Percentiles rank a stretch among this genome's conserved stretches.
Evolutionary conservation across 495 filamentous ascomycete genomes (phyloP).

Genomic region (Hypoxylon trugodes): DNA sequence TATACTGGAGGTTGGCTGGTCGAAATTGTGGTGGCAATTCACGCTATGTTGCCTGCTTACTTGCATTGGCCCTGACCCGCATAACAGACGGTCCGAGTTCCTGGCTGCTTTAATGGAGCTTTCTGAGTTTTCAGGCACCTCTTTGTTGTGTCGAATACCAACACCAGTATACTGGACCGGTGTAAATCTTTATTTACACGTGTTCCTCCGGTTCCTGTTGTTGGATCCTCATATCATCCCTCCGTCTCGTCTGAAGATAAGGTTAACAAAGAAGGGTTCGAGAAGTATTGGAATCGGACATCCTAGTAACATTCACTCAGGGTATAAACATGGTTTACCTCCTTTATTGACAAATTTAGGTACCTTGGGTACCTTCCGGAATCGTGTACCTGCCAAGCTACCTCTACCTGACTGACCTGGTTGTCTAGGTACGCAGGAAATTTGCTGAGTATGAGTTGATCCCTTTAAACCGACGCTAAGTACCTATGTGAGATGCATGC

Average conservation of each 20-base stretch:
- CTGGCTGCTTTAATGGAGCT: slow-evolving; percentile 7
- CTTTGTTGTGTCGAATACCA: background rate
- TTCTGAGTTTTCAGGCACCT: background rate
- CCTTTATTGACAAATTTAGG: too few species aligned
- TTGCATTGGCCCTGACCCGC: slow-evolving; percentile 20
- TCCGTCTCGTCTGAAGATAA: background rate
- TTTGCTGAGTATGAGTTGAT: background rate
- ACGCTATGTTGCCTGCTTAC: slow-evolving; percentile 18
- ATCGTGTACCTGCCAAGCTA: too few species aligned
- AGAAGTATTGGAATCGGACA: too few species aligned
- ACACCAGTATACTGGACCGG: background rate
- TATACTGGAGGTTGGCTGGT: background rate
- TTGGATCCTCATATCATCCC: background rate
- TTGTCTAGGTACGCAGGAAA: too few species aligned
- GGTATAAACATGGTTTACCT: too few species aligned
- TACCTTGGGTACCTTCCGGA: too few species aligned
- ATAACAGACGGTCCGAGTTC: slow-evolving; percentile 15
- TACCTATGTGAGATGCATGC: background rate
- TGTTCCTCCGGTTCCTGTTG: background rate
- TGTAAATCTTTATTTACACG: slow-evolving; percentile 3
- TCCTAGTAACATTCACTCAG: too few species aligned
- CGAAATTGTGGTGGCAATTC: slow-evolving; percentile 11
- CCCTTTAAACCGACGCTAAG: slow-evolving; percentile 5
- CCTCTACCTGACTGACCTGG: too few species aligned
- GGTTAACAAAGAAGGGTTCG: background rate